phyloP scores from a whole-genome alignment of 2,329 filamentous ascomycete genomes.

The Trichoderma arundinaceum region DNA sequence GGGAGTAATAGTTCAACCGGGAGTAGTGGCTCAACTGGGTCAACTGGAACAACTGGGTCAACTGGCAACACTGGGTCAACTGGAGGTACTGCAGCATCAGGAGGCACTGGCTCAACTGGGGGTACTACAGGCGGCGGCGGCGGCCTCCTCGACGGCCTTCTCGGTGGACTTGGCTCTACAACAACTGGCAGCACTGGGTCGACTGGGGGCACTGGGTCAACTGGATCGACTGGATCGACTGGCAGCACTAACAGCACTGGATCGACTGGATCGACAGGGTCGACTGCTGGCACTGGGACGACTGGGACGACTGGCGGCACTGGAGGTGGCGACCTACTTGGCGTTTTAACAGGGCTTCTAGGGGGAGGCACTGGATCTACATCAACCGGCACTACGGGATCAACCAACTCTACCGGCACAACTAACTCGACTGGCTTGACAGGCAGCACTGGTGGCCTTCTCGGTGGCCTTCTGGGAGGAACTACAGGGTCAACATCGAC shows the following conservation, averaged over 20 bases:
- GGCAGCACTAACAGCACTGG: not conserved
- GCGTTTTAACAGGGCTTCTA: too few relatives aligned
- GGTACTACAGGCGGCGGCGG: not conserved
- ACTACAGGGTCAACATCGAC: too few relatives aligned
- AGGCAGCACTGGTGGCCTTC: too few relatives aligned
- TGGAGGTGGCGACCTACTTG: too few relatives aligned
- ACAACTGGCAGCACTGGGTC: not conserved
- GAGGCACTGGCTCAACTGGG: not conserved
- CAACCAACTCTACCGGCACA: too few relatives aligned
- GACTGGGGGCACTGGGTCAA: too few relatives aligned
- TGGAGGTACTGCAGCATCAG: not conserved
- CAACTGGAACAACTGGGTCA: not conserved
- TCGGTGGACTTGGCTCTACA: conserved; percentile 2
- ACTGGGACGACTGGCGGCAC: too few relatives aligned
- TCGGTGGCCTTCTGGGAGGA: too few relatives aligned
- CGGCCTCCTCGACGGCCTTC: not conserved
- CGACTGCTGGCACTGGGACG: too few relatives aligned
- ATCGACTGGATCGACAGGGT: not conserved
- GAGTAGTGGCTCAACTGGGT: not conserved
- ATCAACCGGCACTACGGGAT: too few relatives aligned
- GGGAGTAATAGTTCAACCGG: not conserved
- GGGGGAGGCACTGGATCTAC: too few relatives aligned
- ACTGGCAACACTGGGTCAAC: not conserved
- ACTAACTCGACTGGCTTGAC: not conserved
- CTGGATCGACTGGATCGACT: too few relatives aligned